Evolutionary conservation across 495 filamentous ascomycete genomes (phyloP), one percentile per base, ranked within the genome.

Genomic region (Hypomontagnella submonticulosa): DNA sequence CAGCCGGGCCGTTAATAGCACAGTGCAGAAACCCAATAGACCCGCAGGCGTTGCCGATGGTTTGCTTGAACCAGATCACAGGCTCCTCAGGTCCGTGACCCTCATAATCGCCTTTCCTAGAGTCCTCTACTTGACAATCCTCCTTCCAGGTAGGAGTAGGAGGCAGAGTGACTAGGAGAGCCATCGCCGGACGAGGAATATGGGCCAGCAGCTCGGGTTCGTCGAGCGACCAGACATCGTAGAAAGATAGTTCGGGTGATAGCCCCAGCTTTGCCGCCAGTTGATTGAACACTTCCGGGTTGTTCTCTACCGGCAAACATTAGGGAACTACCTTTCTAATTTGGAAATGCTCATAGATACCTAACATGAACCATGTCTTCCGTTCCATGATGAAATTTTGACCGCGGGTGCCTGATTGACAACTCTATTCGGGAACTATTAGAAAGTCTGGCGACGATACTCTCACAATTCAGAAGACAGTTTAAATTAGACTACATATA

Each of bases 151-250:
- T 80, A 58, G 76, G 66, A 19, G 84, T 87, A 46, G 88, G 76
- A 36, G 90, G 92, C 69, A 92, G 86, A 73, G 93, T 90, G 75
- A 92, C 86, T 58, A 96, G 83, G 23, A 96, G 83, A 44, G 90
- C 92, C 68, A 87, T 79, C 7, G 83, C 87, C 27, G 91, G 90
- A 33, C 90, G 88, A 0, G 92, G 90, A 27, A 94, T 83, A 75
- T 90, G 84, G 57, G 84, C 81, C 51, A 94, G 80, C 42, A 91
- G 82, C 19, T 89, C 86, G 0, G 87, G 83, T 8, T 91, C 88
- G 68, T 89, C 85, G 67, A 96, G 84, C 53, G 85, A 88, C 81
- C 86, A 92, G 74, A 95, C 88, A 71, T 95, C 92, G 71, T 92
- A 84, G 81, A 95, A 95, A 56, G 79, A 78, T 36, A 94, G 79